Conservation (phyloP, 2,329 filamentous ascomycete species). For the Coniosporium tulheliwenetii region DNA sequence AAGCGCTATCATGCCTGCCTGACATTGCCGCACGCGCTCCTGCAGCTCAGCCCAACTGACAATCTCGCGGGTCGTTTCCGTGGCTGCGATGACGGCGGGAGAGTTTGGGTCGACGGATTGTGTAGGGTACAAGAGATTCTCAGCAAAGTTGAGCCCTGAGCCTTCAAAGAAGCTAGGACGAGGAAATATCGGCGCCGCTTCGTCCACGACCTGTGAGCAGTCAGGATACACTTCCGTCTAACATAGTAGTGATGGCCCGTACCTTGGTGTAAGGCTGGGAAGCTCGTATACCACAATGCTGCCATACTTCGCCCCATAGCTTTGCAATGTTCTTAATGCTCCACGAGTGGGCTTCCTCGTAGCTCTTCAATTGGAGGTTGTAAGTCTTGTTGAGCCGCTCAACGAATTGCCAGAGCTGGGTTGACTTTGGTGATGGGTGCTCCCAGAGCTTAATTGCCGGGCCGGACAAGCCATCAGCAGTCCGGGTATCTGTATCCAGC, state of each 20-base stretch:
- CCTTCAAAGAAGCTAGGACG: constrained; percentile 73
- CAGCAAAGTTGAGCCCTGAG: constrained; percentile 75
- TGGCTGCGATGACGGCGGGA: constrained; percentile 63
- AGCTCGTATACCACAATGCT: constrained; percentile 61
- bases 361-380: constrained; percentile 44
- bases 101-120: constrained; percentile 41
- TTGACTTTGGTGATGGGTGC: constrained; percentile 24
- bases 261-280: constrained; percentile 48
- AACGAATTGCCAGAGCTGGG: constrained; percentile 30
- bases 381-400: constrained; percentile 54
- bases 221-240: neutral
- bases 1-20: constrained; percentile 50
- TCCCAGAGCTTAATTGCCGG: constrained; percentile 11
- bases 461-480: too few relatives aligned
- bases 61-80: constrained; percentile 51
- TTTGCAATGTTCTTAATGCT: constrained; percentile 58
- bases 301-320: constrained; percentile 82
- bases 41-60: constrained; percentile 69
- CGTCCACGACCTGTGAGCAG: constrained; percentile 54
- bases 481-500: too few relatives aligned
- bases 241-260: constrained; percentile 8
- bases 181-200: constrained; percentile 61
- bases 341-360: constrained; percentile 70
- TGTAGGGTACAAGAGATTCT: constrained; percentile 76
- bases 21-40: constrained; percentile 59